Base-by-base conservation (phyloP, 371 early-diverging fungal genomes). In the Mortierella sp. region DNA sequence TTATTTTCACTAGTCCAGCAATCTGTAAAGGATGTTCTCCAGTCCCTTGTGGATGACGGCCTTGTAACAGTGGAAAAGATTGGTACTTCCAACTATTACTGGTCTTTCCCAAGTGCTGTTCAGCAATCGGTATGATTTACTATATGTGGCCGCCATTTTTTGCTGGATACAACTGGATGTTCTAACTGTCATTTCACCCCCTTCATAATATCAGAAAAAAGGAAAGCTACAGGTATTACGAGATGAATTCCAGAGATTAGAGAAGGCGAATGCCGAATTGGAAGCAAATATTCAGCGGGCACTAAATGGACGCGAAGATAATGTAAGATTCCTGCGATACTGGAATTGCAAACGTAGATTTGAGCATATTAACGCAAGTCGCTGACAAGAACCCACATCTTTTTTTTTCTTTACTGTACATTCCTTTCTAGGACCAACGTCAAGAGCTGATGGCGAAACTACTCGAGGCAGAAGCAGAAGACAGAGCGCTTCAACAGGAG, bases 31-130 rank as follows among this genome's bases (percentile, higher is more conserved):
- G 98, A 97, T 55, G 92, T 98, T 2, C 75, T 99, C 0, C 94
- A 96, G 71, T 85, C 89, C 17, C 87, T 98, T 29, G 94, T 98
- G n/a, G 93, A 95, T 79, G 99, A 99, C 84, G 89, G 90, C 28
- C 71, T 96, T 31, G 96, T 96, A 13, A 86, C 84, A n/a, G 81
- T 83, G n/a, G 98, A 99, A 68, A 98, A 97, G 85, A 94, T 97
- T 61, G 99, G 97, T 10, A 90, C 92, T 15, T 93, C 94, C 13
- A 98, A 94, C 70, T 96, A 94, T 75, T 98, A 86, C 76, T 99
- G 98, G 98, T 88, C 93, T 8, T 98, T 96, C 75, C 95, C 95
- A 1, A 93, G 95, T 67, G 86, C 93, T 40, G 89, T 91, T 1
- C 83, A 87, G 8, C 87, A 91, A 68, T 76, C 85, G 28, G 94